Evolutionary conservation across 2,329 filamentous ascomycete species (phyloP).

Genomic region (Beauveria medogensis): DNA sequence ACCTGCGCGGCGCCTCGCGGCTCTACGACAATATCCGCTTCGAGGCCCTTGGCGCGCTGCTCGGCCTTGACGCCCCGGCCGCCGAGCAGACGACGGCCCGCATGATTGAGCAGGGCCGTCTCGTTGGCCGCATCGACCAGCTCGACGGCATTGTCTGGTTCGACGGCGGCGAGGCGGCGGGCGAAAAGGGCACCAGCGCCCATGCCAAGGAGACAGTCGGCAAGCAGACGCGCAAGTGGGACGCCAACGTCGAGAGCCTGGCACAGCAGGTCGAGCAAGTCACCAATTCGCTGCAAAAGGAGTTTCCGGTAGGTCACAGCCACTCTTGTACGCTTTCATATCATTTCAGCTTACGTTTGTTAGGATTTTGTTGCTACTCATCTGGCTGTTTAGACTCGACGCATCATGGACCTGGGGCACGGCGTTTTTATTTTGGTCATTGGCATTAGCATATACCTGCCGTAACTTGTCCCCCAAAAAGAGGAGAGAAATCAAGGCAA

Average conservation of each 20-base stretch:
- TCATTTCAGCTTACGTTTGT: constrained; percentile 1
- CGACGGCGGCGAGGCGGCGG: constrained; percentile 62
- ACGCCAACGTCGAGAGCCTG: constrained; percentile 75
- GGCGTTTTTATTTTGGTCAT: neutral
- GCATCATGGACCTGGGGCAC: neutral
- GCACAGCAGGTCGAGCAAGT: constrained; percentile 87
- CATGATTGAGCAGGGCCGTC: constrained; percentile 91
- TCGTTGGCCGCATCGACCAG: constrained; percentile 88
- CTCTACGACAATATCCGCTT: constrained; percentile 72
- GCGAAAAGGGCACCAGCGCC: constrained; percentile 55
- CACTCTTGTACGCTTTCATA: neutral
- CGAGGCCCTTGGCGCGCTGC: constrained; percentile 64
- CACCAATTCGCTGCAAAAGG: constrained; percentile 69
- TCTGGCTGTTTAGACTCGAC: constrained; percentile 31
- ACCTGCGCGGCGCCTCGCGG: constrained; percentile 75
- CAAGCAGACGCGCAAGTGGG: constrained; percentile 76
- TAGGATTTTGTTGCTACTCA: constrained; percentile 51
- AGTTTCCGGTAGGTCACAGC: constrained; percentile 55
- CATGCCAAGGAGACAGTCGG: constrained; percentile 55
- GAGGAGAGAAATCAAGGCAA: neutral
- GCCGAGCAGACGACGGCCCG: constrained; percentile 86
- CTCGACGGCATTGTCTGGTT: constrained; percentile 86
- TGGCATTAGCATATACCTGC: constrained; percentile 6
- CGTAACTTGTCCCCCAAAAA: neutral
- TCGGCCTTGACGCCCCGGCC: constrained; percentile 70